Conservation (phyloP, 768 basidiomycete species). For the Boletus insuetus region DNA sequence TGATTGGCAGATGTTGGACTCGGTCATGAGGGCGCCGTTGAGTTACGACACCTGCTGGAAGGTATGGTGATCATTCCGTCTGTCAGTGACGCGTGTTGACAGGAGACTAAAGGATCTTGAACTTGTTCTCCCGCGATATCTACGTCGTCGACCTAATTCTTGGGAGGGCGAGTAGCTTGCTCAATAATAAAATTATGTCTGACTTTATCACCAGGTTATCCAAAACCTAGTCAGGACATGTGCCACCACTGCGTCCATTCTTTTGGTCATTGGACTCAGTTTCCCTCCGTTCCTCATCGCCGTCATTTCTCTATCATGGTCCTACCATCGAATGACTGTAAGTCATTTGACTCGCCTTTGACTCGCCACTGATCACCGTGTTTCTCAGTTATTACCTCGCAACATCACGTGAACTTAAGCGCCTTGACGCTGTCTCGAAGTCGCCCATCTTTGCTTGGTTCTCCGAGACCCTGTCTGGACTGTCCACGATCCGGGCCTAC, state of each 20-base stretch:
- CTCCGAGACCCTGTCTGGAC: conserved; percentile 70
- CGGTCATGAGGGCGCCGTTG: conserved; percentile 80
- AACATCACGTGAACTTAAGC: conserved; percentile 84
- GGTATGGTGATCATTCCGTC: conserved; percentile 39
- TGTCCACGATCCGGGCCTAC: conserved; percentile 84
- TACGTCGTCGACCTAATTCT: conserved; percentile 86
- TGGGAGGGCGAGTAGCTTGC: conserved; percentile 43
- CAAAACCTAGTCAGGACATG: conserved; percentile 67
- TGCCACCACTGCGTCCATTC: conserved; percentile 54
- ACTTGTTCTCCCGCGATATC: conserved; percentile 87
- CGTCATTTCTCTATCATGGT: conserved; percentile 70
- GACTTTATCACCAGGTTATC: conserved; percentile 44
- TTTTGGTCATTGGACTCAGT: conserved; percentile 73
- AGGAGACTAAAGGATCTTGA: conserved; percentile 59
- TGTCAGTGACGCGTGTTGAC: neutral
- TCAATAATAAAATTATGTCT: neutral
- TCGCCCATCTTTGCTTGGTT: conserved; percentile 93
- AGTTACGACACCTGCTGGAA: conserved; percentile 82
- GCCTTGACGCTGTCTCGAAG: conserved; percentile 83
- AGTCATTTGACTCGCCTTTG: conserved; percentile 17
- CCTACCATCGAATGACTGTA: conserved; percentile 82
- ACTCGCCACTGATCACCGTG: neutral
- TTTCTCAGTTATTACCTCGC: conserved; percentile 74
- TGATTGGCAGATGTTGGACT: conserved; percentile 62
- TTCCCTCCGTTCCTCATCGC: conserved; percentile 82